These are phyloP conservation scores for Pedinophyceae sp. DNA, from an alignment of 139 green algal genomes.

Conservation along the genomic window DNA sequence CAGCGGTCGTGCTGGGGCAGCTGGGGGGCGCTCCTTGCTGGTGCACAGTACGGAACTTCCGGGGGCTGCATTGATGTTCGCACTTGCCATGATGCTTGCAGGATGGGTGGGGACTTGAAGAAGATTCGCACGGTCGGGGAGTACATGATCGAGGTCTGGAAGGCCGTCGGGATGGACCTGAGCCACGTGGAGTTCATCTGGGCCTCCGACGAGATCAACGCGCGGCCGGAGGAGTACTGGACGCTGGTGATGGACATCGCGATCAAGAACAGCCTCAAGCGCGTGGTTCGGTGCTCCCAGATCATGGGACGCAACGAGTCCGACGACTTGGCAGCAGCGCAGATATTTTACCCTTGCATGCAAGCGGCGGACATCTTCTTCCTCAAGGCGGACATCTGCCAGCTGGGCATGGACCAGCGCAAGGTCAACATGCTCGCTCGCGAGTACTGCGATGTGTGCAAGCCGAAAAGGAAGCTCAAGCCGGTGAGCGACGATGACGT, in stretches of 20 bases:
- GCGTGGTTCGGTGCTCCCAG: conserved; percentile 63
- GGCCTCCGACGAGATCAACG: conserved; percentile 56
- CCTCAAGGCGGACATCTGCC: conserved; percentile 98
- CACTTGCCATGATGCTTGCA: too few relatives aligned
- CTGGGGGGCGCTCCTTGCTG: too few relatives aligned
- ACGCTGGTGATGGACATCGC: conserved; percentile 81
- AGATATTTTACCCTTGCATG: conserved; percentile 99
- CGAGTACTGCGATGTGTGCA: conserved; percentile 82
- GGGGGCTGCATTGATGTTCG: too few relatives aligned
- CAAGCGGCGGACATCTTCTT: conserved; percentile 98
- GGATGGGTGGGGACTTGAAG: conserved; percentile 93
- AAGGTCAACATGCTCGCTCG: conserved; percentile 96
- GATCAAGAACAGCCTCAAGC: conserved; percentile 68
- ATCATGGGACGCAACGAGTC: conserved; percentile 95
- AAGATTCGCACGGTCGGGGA: conserved; percentile 94
- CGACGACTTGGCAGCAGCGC: conserved; percentile 81
- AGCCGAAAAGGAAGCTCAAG: conserved; percentile 81
- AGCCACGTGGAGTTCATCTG: conserved; percentile 54
- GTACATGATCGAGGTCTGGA: conserved; percentile 99
- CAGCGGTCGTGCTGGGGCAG: too few relatives aligned
- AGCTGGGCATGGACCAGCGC: conserved; percentile 96
- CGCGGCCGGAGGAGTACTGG: conserved; percentile 68
- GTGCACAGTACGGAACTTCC: too few relatives aligned
- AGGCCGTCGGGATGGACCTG: conserved; percentile 93
- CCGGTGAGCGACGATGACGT: too few relatives aligned